Percentiles rank a stretch among this genome's conserved stretches.
These are phyloP conservation scores for Phytophthora ramorum DNA, from an alignment of 352 stramenopile genomes.

Conservation along the genomic window DNA sequence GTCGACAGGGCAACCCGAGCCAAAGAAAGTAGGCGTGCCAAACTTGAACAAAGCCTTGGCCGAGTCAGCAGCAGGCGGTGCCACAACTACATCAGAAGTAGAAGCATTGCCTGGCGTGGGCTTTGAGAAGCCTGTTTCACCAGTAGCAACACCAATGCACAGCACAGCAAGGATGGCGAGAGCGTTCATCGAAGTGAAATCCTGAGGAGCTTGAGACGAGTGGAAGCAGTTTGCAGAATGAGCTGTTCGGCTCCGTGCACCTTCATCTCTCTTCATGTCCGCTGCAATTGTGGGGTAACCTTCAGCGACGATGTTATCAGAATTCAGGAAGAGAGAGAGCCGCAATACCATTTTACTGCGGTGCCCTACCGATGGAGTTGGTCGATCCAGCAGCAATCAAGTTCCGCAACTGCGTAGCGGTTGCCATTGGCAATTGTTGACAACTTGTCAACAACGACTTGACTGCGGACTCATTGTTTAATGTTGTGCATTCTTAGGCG, in stretches of 20 bases:
- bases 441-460: not conserved
- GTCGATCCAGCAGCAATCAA: constrained; percentile 1
- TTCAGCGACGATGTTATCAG: constrained; percentile 1
- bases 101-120: constrained; percentile 12
- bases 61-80: constrained; percentile 1
- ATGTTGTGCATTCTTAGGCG: not conserved
- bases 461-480: not conserved
- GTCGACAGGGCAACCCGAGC: constrained; percentile 31
- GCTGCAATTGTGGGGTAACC: not conserved
- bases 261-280: not conserved
- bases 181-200: constrained; percentile 1
- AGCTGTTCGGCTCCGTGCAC: not conserved
- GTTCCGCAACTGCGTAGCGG: not conserved
- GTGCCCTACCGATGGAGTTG: not conserved
- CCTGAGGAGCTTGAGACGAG: constrained; percentile 5
- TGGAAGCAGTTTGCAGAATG: constrained; percentile 6
- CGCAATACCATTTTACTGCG: not conserved
- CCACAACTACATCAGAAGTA: not conserved
- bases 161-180: not conserved
- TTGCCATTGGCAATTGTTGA: too few relatives aligned
- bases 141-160: constrained; percentile 1
- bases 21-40: constrained; percentile 36
- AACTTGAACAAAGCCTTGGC: constrained; percentile 31
- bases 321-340: not conserved
- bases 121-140: not conserved